phyloP scores from a whole-genome alignment of 495 filamentous ascomycete genomes.

The Jackrogersella minutella region DNA sequence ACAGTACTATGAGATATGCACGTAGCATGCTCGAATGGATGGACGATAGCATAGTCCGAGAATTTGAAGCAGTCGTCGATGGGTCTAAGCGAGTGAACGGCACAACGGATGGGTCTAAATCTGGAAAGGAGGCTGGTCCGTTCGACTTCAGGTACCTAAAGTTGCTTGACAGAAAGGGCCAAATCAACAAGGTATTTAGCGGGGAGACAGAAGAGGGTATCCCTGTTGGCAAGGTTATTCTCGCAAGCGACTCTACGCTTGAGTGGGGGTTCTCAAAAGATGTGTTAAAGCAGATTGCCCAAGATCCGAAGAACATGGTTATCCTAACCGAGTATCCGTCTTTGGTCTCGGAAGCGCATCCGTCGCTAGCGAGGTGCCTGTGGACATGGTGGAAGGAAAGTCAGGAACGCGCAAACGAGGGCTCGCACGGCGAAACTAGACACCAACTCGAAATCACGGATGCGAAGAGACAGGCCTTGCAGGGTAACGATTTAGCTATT shows the following conservation, averaged over 20 bases:
- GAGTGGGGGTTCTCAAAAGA: slow-evolving; percentile 96
- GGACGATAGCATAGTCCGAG: slow-evolving; percentile 89
- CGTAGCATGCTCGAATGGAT: slow-evolving; percentile 99
- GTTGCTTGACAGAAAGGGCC: slow-evolving; percentile 77
- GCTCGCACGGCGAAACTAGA: slow-evolving; percentile 68
- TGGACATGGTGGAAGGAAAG: slow-evolving; percentile 78
- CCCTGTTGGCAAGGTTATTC: slow-evolving; percentile 73
- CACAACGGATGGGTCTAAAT: slow-evolving; percentile 46
- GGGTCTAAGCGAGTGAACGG: slow-evolving; percentile 55
- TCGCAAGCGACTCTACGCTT: slow-evolving; percentile 87
- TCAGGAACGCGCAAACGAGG: slow-evolving; percentile 68
- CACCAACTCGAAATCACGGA: slow-evolving; percentile 66
- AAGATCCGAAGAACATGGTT: slow-evolving; percentile 79
- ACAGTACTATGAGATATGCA: slow-evolving; percentile 84
- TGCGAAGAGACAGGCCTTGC: slow-evolving; percentile 68
- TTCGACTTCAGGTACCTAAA: slow-evolving; percentile 91
- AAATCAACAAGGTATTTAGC: slow-evolving; percentile 69
- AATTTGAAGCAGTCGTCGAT: slow-evolving; percentile 82
- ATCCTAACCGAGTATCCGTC: slow-evolving; percentile 78
- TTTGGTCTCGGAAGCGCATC: slow-evolving; percentile 44
- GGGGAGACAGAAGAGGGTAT: slow-evolving; percentile 48
- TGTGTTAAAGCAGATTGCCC: slow-evolving; percentile 76
- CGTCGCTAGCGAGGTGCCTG: slow-evolving; percentile 64
- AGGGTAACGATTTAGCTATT: slow-evolving; percentile 73
- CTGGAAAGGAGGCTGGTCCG: slow-evolving; percentile 66